These are phyloP conservation scores for Funneliformis mosseae DNA, from an alignment of 192 early-diverging fungal species.

Conservation along the genomic window DNA sequence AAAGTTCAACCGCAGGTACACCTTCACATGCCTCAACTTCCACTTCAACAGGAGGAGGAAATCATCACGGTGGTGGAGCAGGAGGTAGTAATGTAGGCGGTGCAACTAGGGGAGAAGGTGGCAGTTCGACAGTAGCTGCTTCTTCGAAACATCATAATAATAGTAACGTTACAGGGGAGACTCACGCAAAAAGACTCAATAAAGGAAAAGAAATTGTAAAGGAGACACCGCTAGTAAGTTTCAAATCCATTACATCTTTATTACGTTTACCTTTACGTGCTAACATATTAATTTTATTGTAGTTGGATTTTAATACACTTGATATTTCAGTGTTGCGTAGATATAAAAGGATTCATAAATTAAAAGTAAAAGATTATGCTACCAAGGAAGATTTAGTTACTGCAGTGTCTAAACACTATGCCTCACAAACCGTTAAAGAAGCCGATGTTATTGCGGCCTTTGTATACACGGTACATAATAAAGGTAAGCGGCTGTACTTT, in stretches of 20 bases:
- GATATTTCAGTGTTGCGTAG: constrained; percentile 45
- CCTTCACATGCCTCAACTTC: background rate
- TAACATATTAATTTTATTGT: background rate
- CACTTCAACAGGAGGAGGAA: background rate
- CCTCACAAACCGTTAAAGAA: constrained; percentile 43
- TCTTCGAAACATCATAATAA: background rate
- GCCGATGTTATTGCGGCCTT: constrained; percentile 49
- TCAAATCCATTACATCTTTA: background rate
- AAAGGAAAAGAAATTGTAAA: background rate
- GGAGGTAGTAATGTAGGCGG: background rate
- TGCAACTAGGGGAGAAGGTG: background rate
- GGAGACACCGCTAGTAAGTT: background rate
- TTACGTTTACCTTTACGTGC: background rate
- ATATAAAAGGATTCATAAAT: constrained; percentile 47
- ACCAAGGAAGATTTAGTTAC: constrained; percentile 45
- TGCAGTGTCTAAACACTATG: constrained; percentile 46
- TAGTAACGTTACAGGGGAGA: background rate
- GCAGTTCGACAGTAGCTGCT: background rate
- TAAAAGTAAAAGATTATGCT: constrained; percentile 40
- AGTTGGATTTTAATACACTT: constrained; percentile 50
- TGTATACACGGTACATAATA: constrained; percentile 45
- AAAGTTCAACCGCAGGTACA: background rate
- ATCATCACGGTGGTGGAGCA: background rate
- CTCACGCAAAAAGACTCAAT: background rate
- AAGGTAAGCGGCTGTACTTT: constrained; percentile 35